Base-by-base conservation (phyloP, 2,329 filamentous ascomycete genomes). In the Dothiorella sarmentorum region DNA sequence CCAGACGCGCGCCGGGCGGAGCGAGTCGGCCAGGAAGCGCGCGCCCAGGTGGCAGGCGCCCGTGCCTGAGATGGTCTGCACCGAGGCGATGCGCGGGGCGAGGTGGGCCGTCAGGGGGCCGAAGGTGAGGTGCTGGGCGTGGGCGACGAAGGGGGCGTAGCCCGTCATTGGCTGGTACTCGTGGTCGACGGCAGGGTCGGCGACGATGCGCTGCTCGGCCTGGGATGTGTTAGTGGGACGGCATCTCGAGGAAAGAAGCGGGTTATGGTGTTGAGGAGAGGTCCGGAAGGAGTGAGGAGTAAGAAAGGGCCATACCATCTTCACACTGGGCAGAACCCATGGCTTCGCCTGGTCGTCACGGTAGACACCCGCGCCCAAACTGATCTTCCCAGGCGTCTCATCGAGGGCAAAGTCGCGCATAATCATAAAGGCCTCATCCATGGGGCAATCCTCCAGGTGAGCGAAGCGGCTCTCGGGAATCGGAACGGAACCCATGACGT, bases 351-450 rank as follows among this genome's bases (percentile, higher is more conserved):
- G 63, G 43, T 76, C 67, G 37, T 74, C 70, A 52, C 73, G 69
- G 61, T 77, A 77, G n/a, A 72, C 67, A n/a, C 75, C 75, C 7
- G 67, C 63, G 5, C 71, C 69, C 18, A 78, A 63, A 55, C 66
- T 70, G n/a, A 77, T 74, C 62, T 77, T 77, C 15, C 69, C 59
- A 3, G 67, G 64, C 7, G 47, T 26, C n/a, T 44, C 33, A 24
- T 62, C 61, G 22, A 58, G 40, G 4, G 52, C 47, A 45, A 56
- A 62, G 51, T 60, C 55, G 37, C 43, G 35, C 56, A 59, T 61
- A 35, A 61, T 53, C 57, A 45, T 47, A 33, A 59, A 59, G 18
- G 49, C 49, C 40, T 53, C 47, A 37, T 59, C 57, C 57, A 53
- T 53, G 4, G 47, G 47, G 29, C 38, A 31, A 29, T 59, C 17